Base-by-base conservation (phyloP, 768 basidiomycete genomes). In the Tulasnella calospora region DNA sequence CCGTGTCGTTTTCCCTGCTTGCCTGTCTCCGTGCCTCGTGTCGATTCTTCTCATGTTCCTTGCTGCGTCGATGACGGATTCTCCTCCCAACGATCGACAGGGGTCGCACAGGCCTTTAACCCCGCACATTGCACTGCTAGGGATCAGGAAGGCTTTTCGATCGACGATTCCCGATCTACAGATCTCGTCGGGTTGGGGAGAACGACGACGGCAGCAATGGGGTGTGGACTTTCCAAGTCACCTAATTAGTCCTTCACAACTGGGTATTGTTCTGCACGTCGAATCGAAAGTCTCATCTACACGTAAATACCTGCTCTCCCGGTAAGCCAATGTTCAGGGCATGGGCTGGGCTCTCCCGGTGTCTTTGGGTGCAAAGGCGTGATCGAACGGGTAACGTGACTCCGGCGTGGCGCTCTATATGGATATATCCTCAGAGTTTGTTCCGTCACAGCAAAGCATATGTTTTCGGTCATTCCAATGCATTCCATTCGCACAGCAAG, bases 61-160 rank as follows among this genome's bases (percentile, higher is more conserved):
- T 67, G 27, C 61, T 12, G 61, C 35, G 17, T 27, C 30, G 33
- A 33, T 67, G 27, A 13, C 30, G 61, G 33, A 30, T 27, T 35
- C 21, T 12, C 61, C 30, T 8, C 33, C 61, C 61, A 35, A 13
- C 61, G 61, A 67, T 67, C 61, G 61, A 67, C 61, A 67, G 61
- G 61, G 61, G 61, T 10, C 19, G 19, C 33, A 67, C 30, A 67
- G 61, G 61, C 61, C 61, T 67, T 67, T 67, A 10, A 67, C 61
- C 61, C 61, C 61, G 61, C 61, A 67, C 33, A 27, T 67, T 67
- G 33, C 61, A 67, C 61, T 67, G 61, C 61, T 67, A 67, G 61
- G 61, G 61, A 67, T 67, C 61, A 67, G 12, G 61, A 67, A 67
- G 61, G 44, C 6, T 35, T 7, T 27, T 30, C 30, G 61, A 67